Percentiles rank a stretch among this genome's conserved stretches.
Evolutionary conservation across 352 stramenopile species (phyloP).

Genomic region (Phytopythium vexans): DNA sequence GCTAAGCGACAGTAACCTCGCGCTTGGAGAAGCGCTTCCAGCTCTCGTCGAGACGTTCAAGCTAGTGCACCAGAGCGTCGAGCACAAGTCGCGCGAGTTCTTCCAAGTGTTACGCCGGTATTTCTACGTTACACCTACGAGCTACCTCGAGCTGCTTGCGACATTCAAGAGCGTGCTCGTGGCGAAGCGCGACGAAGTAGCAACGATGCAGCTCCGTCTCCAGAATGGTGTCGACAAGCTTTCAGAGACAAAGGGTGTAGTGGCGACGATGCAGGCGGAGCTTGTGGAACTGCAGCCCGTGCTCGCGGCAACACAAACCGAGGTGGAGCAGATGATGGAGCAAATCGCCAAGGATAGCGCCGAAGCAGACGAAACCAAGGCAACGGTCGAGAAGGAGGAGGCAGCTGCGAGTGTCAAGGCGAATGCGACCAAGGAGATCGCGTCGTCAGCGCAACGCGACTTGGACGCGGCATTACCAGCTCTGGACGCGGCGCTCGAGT

Average conservation of each 20-base stretch:
- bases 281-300: slow-evolving; percentile 82
- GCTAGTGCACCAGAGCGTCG: slow-evolving; percentile 90
- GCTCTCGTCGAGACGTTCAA: slow-evolving; percentile 73
- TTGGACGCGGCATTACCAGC: slow-evolving; percentile 86
- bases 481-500: slow-evolving; percentile 84
- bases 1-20: slow-evolving; percentile 5
- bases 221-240: slow-evolving; percentile 89
- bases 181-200: slow-evolving; percentile 88
- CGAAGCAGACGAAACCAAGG: slow-evolving; percentile 86
- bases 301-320: slow-evolving; percentile 67
- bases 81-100: slow-evolving; percentile 77
- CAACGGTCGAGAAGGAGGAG: slow-evolving; percentile 87
- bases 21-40: slow-evolving; percentile 1
- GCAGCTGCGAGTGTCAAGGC: slow-evolving; percentile 84
- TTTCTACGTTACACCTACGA: slow-evolving; percentile 95
- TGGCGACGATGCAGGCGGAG: slow-evolving; percentile 83
- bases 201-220: slow-evolving; percentile 78
- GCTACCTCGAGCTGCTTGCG: slow-evolving; percentile 90
- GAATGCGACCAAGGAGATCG: slow-evolving; percentile 87
- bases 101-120: slow-evolving; percentile 85
- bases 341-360: slow-evolving; percentile 89
- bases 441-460: slow-evolving; percentile 84
- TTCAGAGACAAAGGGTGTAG: slow-evolving; percentile 73
- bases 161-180: slow-evolving; percentile 90
- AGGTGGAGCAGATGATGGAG: slow-evolving; percentile 90